Evolutionary conservation across 169 alveolate species (phyloP).

Genomic region (Cryptosporidium felis): DNA sequence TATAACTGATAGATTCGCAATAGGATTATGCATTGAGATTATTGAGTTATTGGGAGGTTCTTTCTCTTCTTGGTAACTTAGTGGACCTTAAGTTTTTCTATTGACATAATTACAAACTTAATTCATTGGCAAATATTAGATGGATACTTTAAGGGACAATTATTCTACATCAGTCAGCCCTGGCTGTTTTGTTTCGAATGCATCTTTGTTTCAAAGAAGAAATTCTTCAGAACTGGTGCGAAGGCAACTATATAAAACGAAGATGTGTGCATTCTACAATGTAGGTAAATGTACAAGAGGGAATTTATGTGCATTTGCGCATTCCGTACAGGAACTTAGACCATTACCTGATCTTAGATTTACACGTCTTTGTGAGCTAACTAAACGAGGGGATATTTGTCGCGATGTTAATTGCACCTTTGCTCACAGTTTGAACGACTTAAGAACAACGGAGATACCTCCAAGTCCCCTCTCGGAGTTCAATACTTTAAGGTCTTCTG

Average conservation of each 20-base stretch:
- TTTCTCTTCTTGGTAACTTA: constrained; percentile 13
- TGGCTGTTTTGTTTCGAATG: neutral
- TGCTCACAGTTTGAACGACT: constrained; percentile 61
- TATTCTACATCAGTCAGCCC: constrained; percentile 4
- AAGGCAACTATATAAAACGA: constrained; percentile 68
- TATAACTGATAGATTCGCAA: neutral
- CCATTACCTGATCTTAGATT: constrained; percentile 69
- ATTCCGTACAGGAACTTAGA: constrained; percentile 70
- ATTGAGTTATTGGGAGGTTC: neutral
- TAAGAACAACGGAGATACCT: constrained; percentile 64
- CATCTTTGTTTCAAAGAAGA: constrained; percentile 41
- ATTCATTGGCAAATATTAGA: neutral
- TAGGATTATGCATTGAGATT: constrained; percentile 34
- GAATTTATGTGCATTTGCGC: constrained; percentile 71
- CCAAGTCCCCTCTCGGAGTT: constrained; percentile 57
- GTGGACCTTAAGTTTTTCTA: neutral
- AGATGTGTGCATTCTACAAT: constrained; percentile 71
- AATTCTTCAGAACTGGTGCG: constrained; percentile 62
- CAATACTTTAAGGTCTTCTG: constrained; percentile 11
- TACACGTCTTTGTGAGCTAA: constrained; percentile 70
- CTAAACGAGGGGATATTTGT: constrained; percentile 69
- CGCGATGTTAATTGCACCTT: constrained; percentile 62
- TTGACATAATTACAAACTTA: neutral
- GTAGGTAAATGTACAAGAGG: constrained; percentile 73
- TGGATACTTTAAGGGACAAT: constrained; percentile 59